Percentiles rank a stretch among this genome's conserved stretches.
phyloP scores from a whole-genome alignment of 768 basidiomycete species.

The Rhodotorula graminis region DNA sequence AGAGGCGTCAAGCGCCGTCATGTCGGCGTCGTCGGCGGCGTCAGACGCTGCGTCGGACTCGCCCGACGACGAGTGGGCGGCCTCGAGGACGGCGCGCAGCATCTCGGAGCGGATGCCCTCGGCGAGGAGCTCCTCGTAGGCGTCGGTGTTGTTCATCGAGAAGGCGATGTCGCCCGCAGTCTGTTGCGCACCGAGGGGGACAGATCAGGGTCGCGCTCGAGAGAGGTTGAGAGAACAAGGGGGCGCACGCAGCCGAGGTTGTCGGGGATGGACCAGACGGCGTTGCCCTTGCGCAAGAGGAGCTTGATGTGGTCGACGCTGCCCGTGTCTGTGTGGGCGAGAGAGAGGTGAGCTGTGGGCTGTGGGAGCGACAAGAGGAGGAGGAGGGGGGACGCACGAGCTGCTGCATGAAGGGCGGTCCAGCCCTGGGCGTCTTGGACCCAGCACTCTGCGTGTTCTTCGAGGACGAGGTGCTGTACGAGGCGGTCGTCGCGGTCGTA shows the following conservation, averaged over 20 bases:
- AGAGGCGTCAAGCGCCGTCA: slow-evolving; percentile 44
- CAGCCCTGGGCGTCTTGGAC: slow-evolving; percentile 76
- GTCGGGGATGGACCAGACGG: slow-evolving; percentile 71
- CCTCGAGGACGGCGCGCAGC: slow-evolving; percentile 42
- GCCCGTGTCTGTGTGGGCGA: slow-evolving; percentile 53
- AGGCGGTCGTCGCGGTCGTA: slow-evolving; percentile 8
- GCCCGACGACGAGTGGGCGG: not conserved
- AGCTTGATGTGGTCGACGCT: slow-evolving; percentile 60
- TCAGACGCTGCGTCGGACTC: slow-evolving; percentile 7
- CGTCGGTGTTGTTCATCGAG: slow-evolving; percentile 69
- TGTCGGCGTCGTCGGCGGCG: not conserved
- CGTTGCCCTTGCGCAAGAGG: slow-evolving; percentile 68
- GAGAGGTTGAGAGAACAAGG: not conserved
- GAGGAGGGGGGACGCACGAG: slow-evolving; percentile 40
- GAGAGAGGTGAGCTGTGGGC: not conserved
- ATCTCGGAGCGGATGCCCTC: slow-evolving; percentile 85
- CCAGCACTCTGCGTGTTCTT: slow-evolving; percentile 66
- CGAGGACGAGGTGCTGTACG: slow-evolving; percentile 45
- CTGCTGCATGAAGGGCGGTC: slow-evolving; percentile 81
- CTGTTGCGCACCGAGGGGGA: slow-evolving; percentile 50
- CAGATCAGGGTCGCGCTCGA: not conserved
- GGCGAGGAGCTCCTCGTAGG: slow-evolving; percentile 77
- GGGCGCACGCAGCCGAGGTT: slow-evolving; percentile 33
- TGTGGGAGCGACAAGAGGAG: not conserved
- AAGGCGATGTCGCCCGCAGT: slow-evolving; percentile 87